Percentiles rank a stretch among this genome's conserved stretches.
Evolutionary conservation across 139 green algal species (phyloP).

Genomic region (Coelastrella sp.): DNA sequence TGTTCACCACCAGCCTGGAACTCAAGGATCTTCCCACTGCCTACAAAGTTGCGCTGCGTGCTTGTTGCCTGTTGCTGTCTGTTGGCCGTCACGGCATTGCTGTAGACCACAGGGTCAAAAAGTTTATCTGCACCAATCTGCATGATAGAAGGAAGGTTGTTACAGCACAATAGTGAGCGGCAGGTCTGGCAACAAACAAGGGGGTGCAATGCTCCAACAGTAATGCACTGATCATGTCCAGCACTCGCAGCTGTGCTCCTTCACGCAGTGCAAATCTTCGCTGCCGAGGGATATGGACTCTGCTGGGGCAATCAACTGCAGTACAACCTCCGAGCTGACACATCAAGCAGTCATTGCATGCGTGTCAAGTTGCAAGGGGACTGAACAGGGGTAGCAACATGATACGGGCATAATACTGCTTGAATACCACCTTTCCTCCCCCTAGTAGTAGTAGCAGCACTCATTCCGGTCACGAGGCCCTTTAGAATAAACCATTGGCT

Average conservation of each 20-base stretch:
- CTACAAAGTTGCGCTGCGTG: slow-evolving; percentile 36
- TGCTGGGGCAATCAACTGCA: no score
- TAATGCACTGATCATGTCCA: neutral
- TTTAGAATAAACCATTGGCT: neutral
- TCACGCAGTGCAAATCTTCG: neutral
- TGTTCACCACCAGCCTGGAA: no score
- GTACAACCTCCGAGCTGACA: no score
- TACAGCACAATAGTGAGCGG: neutral
- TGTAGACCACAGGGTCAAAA: slow-evolving; percentile 35
- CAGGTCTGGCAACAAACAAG: neutral
- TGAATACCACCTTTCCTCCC: no score
- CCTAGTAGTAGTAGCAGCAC: no score
- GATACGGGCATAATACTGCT: no score
- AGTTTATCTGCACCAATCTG: slow-evolving; percentile 9
- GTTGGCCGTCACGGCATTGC: neutral
- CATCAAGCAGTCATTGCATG: no score
- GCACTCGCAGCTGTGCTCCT: neutral
- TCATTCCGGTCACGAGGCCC: no score
- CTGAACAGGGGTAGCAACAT: no score
- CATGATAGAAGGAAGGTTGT: neutral
- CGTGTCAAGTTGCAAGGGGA: no score
- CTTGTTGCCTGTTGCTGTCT: slow-evolving; percentile 30
- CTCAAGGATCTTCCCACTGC: slow-evolving; percentile 33
- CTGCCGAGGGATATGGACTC: no score
- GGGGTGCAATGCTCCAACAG: neutral